phyloP scores from a whole-genome alignment of 2,329 filamentous ascomycete species.

The Lachnellula hyalina region DNA sequence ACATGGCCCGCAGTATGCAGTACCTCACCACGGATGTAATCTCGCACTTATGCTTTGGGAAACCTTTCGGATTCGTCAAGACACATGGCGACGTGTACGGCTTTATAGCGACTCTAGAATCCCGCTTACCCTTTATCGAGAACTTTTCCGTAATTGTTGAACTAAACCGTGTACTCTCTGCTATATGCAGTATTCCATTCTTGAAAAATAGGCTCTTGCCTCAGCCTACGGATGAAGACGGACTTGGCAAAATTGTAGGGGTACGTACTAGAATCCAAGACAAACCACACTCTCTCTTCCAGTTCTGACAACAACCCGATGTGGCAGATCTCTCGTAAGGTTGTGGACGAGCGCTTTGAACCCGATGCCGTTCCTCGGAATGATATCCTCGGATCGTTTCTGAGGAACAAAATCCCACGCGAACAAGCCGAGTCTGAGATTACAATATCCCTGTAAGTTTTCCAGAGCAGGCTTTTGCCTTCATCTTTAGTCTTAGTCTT shows the following conservation, averaged over 20 bases:
- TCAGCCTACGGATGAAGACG: conserved; percentile 33
- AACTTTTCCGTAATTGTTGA: conserved; percentile 39
- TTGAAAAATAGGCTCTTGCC: conserved; percentile 39
- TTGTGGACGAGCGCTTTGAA: conserved; percentile 40
- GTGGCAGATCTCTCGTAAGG: conserved; percentile 7
- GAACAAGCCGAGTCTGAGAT: conserved; percentile 8
- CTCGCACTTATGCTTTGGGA: conserved; percentile 46
- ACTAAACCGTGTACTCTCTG: conserved; percentile 35
- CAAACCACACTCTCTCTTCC: background rate
- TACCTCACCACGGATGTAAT: conserved; percentile 52
- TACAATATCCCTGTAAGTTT: conserved; percentile 24
- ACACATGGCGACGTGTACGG: conserved; percentile 43
- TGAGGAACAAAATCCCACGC: conserved; percentile 1
- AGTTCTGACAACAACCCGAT: background rate
- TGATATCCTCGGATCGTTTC: conserved; percentile 49
- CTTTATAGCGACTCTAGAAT: conserved; percentile 41
- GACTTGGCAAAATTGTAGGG: conserved; percentile 38
- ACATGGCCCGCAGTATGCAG: conserved; percentile 40
- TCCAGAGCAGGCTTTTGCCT: background rate
- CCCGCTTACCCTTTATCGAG: conserved; percentile 40
- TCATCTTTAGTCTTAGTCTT: background rate
- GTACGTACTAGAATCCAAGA: conserved; percentile 29
- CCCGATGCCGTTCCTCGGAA: conserved; percentile 32
- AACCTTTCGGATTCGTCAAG: conserved; percentile 45
- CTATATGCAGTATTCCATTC: background rate